Conservation (phyloP, 345 rosid genomes). For the Hibiscus tridactylites region DNA sequence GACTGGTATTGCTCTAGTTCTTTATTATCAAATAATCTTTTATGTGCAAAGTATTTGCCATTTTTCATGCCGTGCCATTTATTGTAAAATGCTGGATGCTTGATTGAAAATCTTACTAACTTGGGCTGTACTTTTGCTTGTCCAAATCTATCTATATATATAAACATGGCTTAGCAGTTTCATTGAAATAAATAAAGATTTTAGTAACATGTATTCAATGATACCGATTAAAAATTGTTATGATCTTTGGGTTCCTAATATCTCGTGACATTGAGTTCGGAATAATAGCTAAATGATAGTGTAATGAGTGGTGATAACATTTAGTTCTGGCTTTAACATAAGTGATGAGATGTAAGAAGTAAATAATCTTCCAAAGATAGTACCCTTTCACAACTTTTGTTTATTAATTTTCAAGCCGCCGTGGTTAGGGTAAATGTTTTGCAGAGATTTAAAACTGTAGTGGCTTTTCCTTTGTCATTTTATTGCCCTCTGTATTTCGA, state of each 20-base stretch:
- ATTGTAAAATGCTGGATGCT: neutral
- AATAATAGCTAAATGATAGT: neutral
- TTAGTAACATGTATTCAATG: neutral
- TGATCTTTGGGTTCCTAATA: neutral
- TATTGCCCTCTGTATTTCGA: neutral
- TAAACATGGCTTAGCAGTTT: neutral
- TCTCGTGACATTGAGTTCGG: neutral
- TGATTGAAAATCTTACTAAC: neutral
- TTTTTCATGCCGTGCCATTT: neutral
- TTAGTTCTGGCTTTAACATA: neutral
- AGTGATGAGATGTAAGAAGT: neutral
- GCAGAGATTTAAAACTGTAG: neutral
- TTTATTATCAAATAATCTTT: neutral
- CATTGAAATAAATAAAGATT: neutral
- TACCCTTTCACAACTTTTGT: neutral
- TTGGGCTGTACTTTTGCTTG: neutral
- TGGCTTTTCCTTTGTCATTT: neutral
- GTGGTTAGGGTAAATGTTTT: neutral
- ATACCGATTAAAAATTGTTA: neutral
- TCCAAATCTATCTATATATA: neutral
- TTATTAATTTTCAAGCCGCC: neutral
- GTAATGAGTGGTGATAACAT: neutral
- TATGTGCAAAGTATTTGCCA: neutral
- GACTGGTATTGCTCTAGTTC: constrained; percentile 46
- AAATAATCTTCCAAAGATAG: neutral